phyloP scores from a whole-genome alignment of 805 yeast species.

The Candida hungchunana region DNA sequence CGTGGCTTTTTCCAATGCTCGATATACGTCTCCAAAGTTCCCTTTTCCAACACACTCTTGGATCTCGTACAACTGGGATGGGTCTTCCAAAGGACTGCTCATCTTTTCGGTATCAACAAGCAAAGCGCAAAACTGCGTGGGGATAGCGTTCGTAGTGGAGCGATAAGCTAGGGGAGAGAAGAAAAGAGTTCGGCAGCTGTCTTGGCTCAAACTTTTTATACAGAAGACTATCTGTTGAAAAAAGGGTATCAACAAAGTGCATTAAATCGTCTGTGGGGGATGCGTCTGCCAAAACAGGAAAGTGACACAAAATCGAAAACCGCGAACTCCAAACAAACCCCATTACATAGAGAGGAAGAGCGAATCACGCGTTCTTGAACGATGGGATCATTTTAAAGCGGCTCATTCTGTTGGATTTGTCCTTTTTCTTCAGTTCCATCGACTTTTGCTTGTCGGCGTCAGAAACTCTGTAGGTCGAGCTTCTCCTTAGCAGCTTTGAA shows the following conservation, averaged over 20 bases:
- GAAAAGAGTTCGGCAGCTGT: too few species aligned
- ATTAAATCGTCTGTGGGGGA: too few species aligned
- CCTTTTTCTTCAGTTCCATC: slow-evolving; percentile 1
- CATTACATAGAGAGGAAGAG: not conserved
- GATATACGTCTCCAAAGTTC: slow-evolving; percentile 82
- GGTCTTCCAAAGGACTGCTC: too few species aligned
- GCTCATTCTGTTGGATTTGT: slow-evolving; percentile 11
- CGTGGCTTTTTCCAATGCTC: slow-evolving; percentile 38
- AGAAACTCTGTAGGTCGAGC: slow-evolving; percentile 1
- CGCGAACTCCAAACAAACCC: not conserved
- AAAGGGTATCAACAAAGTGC: too few species aligned
- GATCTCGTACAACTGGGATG: slow-evolving; percentile 32
- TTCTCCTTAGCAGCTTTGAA: slow-evolving; percentile 7
- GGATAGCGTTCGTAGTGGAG: not conserved
- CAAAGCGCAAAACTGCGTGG: not conserved
- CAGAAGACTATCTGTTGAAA: too few species aligned
- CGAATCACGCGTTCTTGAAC: slow-evolving; percentile 5
- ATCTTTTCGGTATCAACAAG: too few species aligned
- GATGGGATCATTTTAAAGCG: slow-evolving; percentile 9
- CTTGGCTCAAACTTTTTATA: too few species aligned
- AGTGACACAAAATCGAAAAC: slow-evolving; percentile 7
- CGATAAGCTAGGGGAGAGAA: not conserved
- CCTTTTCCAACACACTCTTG: slow-evolving; percentile 73
- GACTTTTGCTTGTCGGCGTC: not conserved
- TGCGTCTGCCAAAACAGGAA: too few species aligned